Percentiles rank a stretch among this genome's conserved stretches.
Conservation (phyloP, 2,329 filamentous ascomycete species). For the Fusarium hostae region DNA sequence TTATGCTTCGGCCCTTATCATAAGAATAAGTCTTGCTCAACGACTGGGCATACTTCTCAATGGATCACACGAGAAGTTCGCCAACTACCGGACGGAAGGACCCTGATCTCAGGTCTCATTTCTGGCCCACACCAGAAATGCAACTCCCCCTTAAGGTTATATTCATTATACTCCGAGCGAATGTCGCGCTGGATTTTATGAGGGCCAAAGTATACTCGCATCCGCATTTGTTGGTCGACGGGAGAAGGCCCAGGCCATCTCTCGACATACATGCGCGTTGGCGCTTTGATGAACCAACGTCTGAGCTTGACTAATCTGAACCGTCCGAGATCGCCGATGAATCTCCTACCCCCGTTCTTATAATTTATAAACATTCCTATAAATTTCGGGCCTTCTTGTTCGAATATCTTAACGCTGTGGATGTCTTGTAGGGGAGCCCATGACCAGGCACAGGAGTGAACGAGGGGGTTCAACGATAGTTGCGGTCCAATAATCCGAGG, state of each 20-base stretch:
- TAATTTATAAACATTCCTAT: background rate
- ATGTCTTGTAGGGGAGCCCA: slow-evolving; percentile 2
- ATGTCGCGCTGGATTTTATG: rapidly evolving
- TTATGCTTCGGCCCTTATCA: no score
- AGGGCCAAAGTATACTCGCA: background rate
- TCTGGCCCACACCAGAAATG: background rate
- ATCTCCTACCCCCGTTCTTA: background rate
- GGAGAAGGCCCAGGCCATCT: background rate
- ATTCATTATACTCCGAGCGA: background rate
- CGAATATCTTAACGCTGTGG: background rate
- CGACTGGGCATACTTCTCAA: background rate
- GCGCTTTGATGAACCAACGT: background rate
- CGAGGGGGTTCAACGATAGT: no score
- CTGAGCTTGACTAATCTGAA: rapidly evolving
- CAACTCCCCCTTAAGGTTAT: background rate
- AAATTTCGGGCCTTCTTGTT: background rate
- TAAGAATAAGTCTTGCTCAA: no score
- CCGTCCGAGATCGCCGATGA: no score
- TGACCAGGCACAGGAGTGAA: background rate
- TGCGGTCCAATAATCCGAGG: no score
- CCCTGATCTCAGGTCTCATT: background rate
- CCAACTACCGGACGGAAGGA: background rate
- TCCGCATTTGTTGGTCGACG: no score
- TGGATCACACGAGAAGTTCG: background rate
- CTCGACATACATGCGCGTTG: background rate